Evolutionary conservation across 2,329 filamentous ascomycete genomes (phyloP), one percentile per base, ranked within the genome.

Genomic region (Triangularia setosa): DNA sequence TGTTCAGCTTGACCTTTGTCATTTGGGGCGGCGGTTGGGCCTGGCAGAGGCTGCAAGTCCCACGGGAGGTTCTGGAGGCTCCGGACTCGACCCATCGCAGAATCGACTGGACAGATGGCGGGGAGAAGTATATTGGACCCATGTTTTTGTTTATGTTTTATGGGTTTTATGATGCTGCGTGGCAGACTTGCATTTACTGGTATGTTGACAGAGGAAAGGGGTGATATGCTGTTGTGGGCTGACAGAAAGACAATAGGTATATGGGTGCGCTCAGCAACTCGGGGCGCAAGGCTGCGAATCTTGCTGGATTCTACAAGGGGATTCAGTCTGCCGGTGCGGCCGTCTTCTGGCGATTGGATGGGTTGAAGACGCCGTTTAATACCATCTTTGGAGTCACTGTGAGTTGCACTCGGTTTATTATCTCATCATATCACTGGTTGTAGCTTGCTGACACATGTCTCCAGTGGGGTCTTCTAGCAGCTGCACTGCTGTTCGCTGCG

Each of bases 191-290:
- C 72, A 88, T 93, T 58, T 97, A 98, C 82, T 97, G 93, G 93
- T 92, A 87, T 74, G 92, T 90, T 80, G 83, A 81, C 79, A 85
- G 16, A 21, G 84, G 21, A 18, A 23, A 18, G 14, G 16, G 6
- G 18, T 58, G 3, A 12, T 12, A 9, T 21, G 35, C 11, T 6
- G 44, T 1, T n/a, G n/a, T n/a, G n/a, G n/a, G n/a, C n/a, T 18
- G 11, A 7, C 55, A 30, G 16, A 35, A 9, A 4, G 23, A 23
- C 23, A 48, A 68, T 65, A 90, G 88, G 89, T 93, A 90, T 80
- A 97, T 98, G 90, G 94, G 94, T 59, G 87, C 93, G 7, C 83
- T 97, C 53, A 93, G 91, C 74, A 98, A 98, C 85, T 96, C 94
- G 68, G 87, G 91, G 66, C 92, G 93, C 76, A 94, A 93, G 77